Conservation (phyloP, 2,329 filamentous ascomycete genomes). For the Dryadomyces quercivorus region DNA sequence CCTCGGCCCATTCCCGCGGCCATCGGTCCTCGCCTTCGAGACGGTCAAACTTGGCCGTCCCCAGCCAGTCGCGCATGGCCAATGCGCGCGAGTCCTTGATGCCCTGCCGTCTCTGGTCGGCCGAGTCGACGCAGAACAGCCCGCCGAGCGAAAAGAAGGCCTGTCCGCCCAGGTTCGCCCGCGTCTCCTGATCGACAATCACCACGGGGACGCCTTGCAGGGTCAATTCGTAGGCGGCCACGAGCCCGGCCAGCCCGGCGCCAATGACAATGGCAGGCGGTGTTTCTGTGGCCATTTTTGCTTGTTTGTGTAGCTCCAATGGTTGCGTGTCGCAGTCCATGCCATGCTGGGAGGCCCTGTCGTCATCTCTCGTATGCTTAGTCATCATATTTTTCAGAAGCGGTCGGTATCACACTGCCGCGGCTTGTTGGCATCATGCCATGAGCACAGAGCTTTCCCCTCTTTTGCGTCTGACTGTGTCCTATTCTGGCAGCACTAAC, state of each 20-base stretch:
- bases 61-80: conserved; percentile 47
- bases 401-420: too few relatives aligned
- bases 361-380: background rate
- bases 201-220: conserved; percentile 35
- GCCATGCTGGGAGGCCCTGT: too few relatives aligned
- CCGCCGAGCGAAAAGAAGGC: conserved; percentile 54
- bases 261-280: conserved; percentile 42
- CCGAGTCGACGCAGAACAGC: conserved; percentile 46
- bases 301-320: background rate
- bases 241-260: conserved; percentile 45
- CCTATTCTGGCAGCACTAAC: too few relatives aligned
- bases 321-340: background rate
- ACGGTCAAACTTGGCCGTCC: conserved; percentile 45
- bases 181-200: conserved; percentile 47
- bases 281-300: background rate
- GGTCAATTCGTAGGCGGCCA: conserved; percentile 44
- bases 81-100: conserved; percentile 45
- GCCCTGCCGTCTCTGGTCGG: conserved; percentile 43
- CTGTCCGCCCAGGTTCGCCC: conserved; percentile 44
- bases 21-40: conserved; percentile 38
- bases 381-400: too few relatives aligned
- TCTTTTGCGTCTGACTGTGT: too few relatives aligned
- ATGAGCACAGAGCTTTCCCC: too few relatives aligned
- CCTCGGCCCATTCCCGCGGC: conserved; percentile 50
- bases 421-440: too few relatives aligned